phyloP scores from a whole-genome alignment of 2,329 filamentous ascomycete genomes.

The Fusarium mangiferae region DNA sequence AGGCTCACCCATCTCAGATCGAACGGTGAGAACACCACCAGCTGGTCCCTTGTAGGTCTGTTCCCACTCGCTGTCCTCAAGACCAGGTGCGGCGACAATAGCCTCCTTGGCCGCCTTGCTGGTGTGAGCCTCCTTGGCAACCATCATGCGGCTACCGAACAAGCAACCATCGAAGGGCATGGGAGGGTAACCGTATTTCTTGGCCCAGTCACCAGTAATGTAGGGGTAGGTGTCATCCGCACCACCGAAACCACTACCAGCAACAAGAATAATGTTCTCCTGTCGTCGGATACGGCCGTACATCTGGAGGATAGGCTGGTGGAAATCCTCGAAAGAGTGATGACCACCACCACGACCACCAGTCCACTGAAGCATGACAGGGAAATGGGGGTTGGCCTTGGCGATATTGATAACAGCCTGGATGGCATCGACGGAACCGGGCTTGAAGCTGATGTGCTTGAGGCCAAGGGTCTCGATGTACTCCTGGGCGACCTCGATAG shows the following conservation, averaged over 20 bases:
- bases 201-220: slow-evolving; percentile 89
- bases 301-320: slow-evolving; percentile 90
- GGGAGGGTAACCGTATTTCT: slow-evolving; percentile 83
- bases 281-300: slow-evolving; percentile 87
- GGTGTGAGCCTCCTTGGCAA: slow-evolving; percentile 90
- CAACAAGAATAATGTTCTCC: slow-evolving; percentile 87
- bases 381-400: slow-evolving; percentile 92
- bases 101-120: slow-evolving; percentile 89
- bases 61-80: slow-evolving; percentile 88
- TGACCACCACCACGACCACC: slow-evolving; percentile 93
- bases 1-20: slow-evolving; percentile 99
- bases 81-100: slow-evolving; percentile 85
- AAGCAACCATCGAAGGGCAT: slow-evolving; percentile 96
- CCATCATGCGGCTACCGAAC: slow-evolving; percentile 95
- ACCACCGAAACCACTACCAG: slow-evolving; percentile 91
- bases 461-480: slow-evolving; percentile 93
- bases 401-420: slow-evolving; percentile 92
- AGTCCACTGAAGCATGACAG: slow-evolving; percentile 94
- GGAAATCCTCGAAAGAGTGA: slow-evolving; percentile 96
- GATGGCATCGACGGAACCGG: slow-evolving; percentile 87
- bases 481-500: slow-evolving; percentile 90
- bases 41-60: slow-evolving; percentile 91
- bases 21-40: slow-evolving; percentile 94
- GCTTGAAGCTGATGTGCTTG: slow-evolving; percentile 95
- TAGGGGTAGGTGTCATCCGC: slow-evolving; percentile 93